Percentiles rank a stretch among this genome's conserved stretches.
These are phyloP conservation scores for Niveomyces coronatus DNA, from an alignment of 2,329 filamentous ascomycete genomes.

Conservation along the genomic window DNA sequence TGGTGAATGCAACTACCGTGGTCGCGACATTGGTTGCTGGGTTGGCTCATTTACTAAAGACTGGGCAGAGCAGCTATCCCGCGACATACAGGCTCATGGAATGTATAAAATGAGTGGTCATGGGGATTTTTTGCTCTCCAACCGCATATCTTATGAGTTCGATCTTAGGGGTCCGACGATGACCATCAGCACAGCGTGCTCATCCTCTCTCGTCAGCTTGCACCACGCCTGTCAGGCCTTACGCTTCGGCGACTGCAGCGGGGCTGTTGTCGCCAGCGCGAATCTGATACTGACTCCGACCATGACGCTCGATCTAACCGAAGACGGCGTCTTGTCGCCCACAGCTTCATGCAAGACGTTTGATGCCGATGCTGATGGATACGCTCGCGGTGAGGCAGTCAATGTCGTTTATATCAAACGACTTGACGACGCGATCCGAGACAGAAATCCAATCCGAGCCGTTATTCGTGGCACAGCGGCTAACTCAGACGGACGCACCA, in stretches of 20 bases:
- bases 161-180: slow-evolving; percentile 39
- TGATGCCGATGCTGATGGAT: slow-evolving; percentile 33
- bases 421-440: slow-evolving; percentile 31
- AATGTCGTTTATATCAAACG: slow-evolving; percentile 31
- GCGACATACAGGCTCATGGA: slow-evolving; percentile 14
- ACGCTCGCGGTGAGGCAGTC: slow-evolving; percentile 35
- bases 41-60: slow-evolving; percentile 25
- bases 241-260: slow-evolving; percentile 15
- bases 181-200: slow-evolving; percentile 26
- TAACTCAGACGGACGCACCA: slow-evolving; percentile 30
- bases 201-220: slow-evolving; percentile 20
- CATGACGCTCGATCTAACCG: slow-evolving; percentile 14
- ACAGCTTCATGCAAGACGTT: slow-evolving; percentile 21
- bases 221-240: slow-evolving; percentile 23
- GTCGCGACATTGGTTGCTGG: slow-evolving; percentile 22
- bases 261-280: slow-evolving; percentile 22
- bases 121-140: slow-evolving; percentile 19
- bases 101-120: slow-evolving; percentile 16
- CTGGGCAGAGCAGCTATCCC: slow-evolving; percentile 18
- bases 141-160: slow-evolving; percentile 21
- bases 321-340: slow-evolving; percentile 18
- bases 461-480: slow-evolving; percentile 22
- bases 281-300: slow-evolving; percentile 23
- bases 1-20: slow-evolving; percentile 20
- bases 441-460: slow-evolving; percentile 29